A percentile compares a stretch with the other conserved stretches of the same genome.
Evolutionary conservation across 176 grass and related monocot genomes (phyloP).

Genomic region (Musa acuminata): DNA sequence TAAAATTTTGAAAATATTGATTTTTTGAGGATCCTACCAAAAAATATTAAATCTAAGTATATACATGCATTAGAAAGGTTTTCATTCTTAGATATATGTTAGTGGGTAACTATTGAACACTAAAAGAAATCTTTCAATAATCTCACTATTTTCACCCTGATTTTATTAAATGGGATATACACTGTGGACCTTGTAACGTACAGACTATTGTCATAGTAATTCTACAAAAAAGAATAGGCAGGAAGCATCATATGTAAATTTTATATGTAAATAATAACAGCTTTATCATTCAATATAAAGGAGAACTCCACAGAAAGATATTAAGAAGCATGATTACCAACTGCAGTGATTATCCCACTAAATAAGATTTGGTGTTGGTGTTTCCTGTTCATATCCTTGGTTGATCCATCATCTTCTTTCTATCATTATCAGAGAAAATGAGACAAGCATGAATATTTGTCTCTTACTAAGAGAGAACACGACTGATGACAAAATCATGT

Average conservation of each 20-base stretch:
- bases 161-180: too few species aligned
- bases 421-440: slow-evolving; percentile 16
- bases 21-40: too few species aligned
- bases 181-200: neutral
- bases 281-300: too few species aligned
- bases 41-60: too few species aligned
- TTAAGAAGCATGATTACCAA: slow-evolving; percentile 44
- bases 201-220: neutral
- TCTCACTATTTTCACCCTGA: too few species aligned
- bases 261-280: neutral
- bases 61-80: too few species aligned
- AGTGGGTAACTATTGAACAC: too few species aligned
- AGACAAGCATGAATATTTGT: neutral
- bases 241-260: neutral
- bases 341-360: slow-evolving; percentile 93
- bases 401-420: slow-evolving; percentile 61
- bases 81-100: too few species aligned
- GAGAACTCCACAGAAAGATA: neutral
- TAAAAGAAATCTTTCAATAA: too few species aligned
- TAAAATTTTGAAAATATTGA: too few species aligned
- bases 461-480: neutral
- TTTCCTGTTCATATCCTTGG: slow-evolving; percentile 82
- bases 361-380: slow-evolving; percentile 81
- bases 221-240: neutral
- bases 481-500: neutral